phyloP scores from a whole-genome alignment of 2,329 filamentous ascomycete species.

The Epichloe glyceriae region DNA sequence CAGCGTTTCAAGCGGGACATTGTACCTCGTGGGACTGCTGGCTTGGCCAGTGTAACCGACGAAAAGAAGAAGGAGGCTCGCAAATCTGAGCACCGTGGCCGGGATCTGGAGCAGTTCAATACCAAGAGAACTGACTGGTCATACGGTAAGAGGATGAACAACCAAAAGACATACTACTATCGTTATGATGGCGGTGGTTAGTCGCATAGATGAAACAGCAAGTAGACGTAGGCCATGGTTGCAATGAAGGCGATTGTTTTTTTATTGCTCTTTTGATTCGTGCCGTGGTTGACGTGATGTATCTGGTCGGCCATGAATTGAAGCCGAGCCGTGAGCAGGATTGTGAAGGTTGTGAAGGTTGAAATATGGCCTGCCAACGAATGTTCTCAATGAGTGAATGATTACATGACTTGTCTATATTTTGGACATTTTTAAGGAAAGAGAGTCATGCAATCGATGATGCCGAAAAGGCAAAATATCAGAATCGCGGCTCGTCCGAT shows the following conservation, averaged over 20 bases:
- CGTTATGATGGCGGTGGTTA: conserved; percentile 32
- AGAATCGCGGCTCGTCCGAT: too few species aligned
- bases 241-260: background rate
- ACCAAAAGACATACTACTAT: conserved; percentile 52
- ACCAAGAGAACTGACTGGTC: conserved; percentile 53
- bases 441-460: too few species aligned
- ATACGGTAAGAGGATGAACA: conserved; percentile 62
- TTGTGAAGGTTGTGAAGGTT: too few species aligned
- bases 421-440: too few species aligned
- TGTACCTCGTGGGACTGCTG: conserved; percentile 56
- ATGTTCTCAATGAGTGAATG: too few species aligned
- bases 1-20: conserved; percentile 37
- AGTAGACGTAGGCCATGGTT: conserved; percentile 1
- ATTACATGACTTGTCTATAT: too few species aligned
- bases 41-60: conserved; percentile 68
- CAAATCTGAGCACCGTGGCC: conserved; percentile 54
- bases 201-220: conserved; percentile 4
- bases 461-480: too few species aligned
- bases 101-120: conserved; percentile 49
- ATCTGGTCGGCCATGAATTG: too few species aligned
- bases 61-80: conserved; percentile 57
- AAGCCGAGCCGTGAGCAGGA: background rate
- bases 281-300: background rate
- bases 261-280: background rate
- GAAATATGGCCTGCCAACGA: too few species aligned